Base-by-base conservation (phyloP, 108 stramenopile genomes). In the Poteriospumella lacustris region DNA sequence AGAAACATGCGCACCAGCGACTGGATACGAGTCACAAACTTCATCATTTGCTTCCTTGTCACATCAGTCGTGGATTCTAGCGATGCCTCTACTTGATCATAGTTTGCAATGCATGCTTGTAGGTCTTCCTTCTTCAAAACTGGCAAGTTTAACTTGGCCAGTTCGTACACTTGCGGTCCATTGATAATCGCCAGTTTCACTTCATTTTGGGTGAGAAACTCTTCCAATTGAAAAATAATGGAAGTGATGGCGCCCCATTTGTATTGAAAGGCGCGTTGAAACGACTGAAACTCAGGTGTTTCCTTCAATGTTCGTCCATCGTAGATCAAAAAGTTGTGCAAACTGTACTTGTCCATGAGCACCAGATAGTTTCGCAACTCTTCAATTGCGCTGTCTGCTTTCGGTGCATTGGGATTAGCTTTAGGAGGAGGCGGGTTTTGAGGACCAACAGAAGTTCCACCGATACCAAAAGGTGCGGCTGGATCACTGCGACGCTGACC, bases 231-330 rank as follows among this genome's bases (percentile, higher is more conserved):
- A 41, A 41, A 31, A 15, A 86, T 43, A 29, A 79, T 68, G 0
- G 42, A 28, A 9, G 42, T 31, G 39, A 86, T 79, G 34, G 75
- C 47, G 19, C 79, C 76, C 85, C 85, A 86, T 33, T 34, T 28
- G 1, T 68, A 29, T 67, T 83, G 69, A 72, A 82, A 75, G 52
- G 72, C 78, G 12, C 82, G 43, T 39, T 79, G 52, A 73, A 85
- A 80, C 64, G 82, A 80, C 15, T 70, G 68, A 44, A 86, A 86
- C 67, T 86, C 85, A 31, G 85, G 85, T 26, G 83, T 85, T 34
- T 83, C 72, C n/a, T 72, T 73, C 24, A 86, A 42, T 0, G 75
- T 44, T 39, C 75, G 52, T 26, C 85, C 85, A 39, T 86, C 43
- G 73, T 81, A 86, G 34, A 86, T 86, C 70, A 73, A 5, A 56